Evolutionary conservation across 495 filamentous ascomycete species (phyloP).

Genomic region (Usnea hakonensis): DNA sequence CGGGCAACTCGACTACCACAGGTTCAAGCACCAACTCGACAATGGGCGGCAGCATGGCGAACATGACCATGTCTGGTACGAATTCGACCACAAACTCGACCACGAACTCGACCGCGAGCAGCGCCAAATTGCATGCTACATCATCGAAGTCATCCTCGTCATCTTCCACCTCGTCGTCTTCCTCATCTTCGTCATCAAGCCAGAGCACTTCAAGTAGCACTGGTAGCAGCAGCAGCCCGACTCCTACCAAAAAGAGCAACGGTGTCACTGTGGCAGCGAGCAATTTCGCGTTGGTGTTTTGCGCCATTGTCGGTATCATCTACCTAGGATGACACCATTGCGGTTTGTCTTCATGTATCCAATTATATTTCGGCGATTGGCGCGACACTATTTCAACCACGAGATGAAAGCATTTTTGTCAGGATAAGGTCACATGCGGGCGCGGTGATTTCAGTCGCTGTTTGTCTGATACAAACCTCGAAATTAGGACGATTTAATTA

Average conservation of each 20-base stretch:
- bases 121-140: background rate
- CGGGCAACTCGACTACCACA: slow-evolving; percentile 14
- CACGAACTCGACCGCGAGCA: slow-evolving; percentile 6
- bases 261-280: slow-evolving; percentile 8
- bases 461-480: background rate
- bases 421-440: background rate
- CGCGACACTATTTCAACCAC: background rate
- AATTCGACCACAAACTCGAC: background rate
- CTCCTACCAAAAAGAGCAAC: slow-evolving; percentile 6
- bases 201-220: slow-evolving; percentile 8
- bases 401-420: background rate
- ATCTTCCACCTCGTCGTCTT: slow-evolving; percentile 2
- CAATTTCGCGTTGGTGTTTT: slow-evolving; percentile 13
- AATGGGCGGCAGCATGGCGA: background rate
- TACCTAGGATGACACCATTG: slow-evolving; percentile 10
- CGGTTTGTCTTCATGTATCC: background rate
- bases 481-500: background rate
- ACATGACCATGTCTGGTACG: background rate
- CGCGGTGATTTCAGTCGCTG: background rate
- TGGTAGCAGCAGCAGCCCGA: slow-evolving; percentile 3
- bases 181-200: slow-evolving; percentile 2
- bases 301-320: slow-evolving; percentile 12
- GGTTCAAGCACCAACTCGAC: slow-evolving; percentile 1
- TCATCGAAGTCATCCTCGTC: slow-evolving; percentile 6
- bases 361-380: background rate